These are phyloP conservation scores for Colletotrichum chlorophyti DNA, from an alignment of 2,329 filamentous ascomycete species.

Conservation along the genomic window DNA sequence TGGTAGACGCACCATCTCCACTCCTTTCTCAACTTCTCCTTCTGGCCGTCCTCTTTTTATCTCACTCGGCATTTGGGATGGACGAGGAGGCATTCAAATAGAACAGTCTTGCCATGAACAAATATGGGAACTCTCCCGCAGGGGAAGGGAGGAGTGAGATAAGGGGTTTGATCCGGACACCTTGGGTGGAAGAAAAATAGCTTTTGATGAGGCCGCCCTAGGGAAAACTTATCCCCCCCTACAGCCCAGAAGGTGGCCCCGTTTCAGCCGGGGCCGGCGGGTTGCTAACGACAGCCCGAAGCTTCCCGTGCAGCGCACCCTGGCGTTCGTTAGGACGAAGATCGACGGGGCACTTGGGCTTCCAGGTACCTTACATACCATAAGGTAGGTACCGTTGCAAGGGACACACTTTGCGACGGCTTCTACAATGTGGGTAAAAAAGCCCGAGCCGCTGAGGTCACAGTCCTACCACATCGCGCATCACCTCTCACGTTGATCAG, in stretches of 20 bases:
- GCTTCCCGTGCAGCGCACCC: not conserved
- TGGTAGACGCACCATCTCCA: constrained; percentile 6
- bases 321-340: not conserved
- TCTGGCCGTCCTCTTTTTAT: not conserved
- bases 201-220: not conserved
- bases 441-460: too few relatives aligned
- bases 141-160: not conserved
- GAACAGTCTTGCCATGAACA: not conserved
- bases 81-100: not conserved
- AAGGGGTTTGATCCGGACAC: too few relatives aligned
- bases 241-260: not conserved
- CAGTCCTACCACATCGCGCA: too few relatives aligned
- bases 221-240: not conserved
- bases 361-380: too few relatives aligned
- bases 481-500: too few relatives aligned
- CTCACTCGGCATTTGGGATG: not conserved
- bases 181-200: too few relatives aligned
- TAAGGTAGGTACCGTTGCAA: too few relatives aligned
- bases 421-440: too few relatives aligned
- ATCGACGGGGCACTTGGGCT: too few relatives aligned
- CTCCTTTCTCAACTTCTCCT: not conserved
- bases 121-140: not conserved
- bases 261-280: not conserved
- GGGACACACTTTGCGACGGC: too few relatives aligned
- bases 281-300: not conserved